Base-by-base conservation (phyloP, 2,329 filamentous ascomycete genomes). In the Fusarium hostae region DNA sequence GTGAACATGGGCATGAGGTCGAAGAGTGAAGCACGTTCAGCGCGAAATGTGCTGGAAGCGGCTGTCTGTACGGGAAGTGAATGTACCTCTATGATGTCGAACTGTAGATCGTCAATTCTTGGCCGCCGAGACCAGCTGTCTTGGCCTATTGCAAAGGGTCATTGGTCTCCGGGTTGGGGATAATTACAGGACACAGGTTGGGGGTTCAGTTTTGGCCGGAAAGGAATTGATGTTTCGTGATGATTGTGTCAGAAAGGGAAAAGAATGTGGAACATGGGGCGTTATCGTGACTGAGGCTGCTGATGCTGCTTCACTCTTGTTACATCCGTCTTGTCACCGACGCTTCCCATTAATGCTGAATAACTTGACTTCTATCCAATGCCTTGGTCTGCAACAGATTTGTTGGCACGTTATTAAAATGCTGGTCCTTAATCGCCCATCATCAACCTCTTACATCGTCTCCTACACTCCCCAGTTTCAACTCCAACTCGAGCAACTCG, bases 51-150 rank as follows among this genome's bases (percentile, higher is more conserved):
- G 57, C 56, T 66, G 41, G 47, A 43, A 48, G 62, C 61, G 43
- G 67, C 67, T 47, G 57, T 56, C 35, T 63, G 47, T 59, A 44
- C 59, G 39, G 50, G 44, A 45, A 43, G 39, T 54, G 22, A 32
- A 66, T 54, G 64, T 59, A 60, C 54, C 66, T 69, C 60, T 63
- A 72, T 72, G 70, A 70, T 72, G 70, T 70, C 45, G 70, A 41
- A 32, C 35, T 62, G 70, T 50, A 72, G 70, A 72, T 73, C 70
- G 37, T 54, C 45, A 45, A 56, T 39, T 60, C 70, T 73, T 72
- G 69, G 70, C 64, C 51, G 28, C 66, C 47, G 54, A 69, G 54
- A 64, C 52, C 66, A 55, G 54, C 56, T 55, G 62, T 37, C 63
- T 66, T 66, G 63, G 54, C 35, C 55, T 71, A 32, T 26, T 45